Evolutionary conservation across 768 basidiomycete genomes (phyloP).

Genomic region (Rhizopogon roseolus): DNA sequence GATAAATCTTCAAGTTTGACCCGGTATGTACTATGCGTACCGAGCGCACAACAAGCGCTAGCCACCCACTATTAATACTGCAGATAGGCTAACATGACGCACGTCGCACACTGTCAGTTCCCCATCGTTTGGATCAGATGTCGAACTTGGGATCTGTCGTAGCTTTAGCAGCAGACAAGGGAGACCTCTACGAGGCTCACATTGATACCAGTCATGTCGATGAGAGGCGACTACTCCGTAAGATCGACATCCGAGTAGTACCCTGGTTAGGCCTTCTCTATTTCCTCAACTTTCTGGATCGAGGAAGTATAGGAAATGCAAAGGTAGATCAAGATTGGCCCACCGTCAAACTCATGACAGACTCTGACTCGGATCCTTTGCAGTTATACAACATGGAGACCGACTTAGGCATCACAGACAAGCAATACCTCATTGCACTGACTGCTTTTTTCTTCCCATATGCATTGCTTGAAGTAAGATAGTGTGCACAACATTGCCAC

Average conservation of each 20-base stretch:
- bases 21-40: too few relatives aligned
- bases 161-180: background rate
- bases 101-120: too few relatives aligned
- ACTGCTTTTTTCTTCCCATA: constrained; percentile 79
- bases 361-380: background rate
- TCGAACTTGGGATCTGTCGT: background rate
- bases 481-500: background rate
- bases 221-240: constrained; percentile 50
- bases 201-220: constrained; percentile 50
- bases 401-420: constrained; percentile 56
- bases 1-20: too few relatives aligned
- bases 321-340: constrained; percentile 37
- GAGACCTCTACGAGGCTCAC: constrained; percentile 39
- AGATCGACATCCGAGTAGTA: constrained; percentile 61
- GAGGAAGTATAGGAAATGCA: constrained; percentile 67
- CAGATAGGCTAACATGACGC: too few relatives aligned
- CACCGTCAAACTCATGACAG: background rate
- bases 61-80: background rate
- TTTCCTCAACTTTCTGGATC: constrained; percentile 66
- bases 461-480: constrained; percentile 58
- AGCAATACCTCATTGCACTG: constrained; percentile 62
- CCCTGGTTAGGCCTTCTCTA: constrained; percentile 77
- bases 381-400: constrained; percentile 56
- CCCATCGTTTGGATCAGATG: background rate
- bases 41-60: background rate